A percentile compares a stretch with the other conserved stretches of the same genome.
These are phyloP conservation scores for Moricandia arvensis DNA, from an alignment of 345 rosid genomes.

Conservation along the genomic window DNA sequence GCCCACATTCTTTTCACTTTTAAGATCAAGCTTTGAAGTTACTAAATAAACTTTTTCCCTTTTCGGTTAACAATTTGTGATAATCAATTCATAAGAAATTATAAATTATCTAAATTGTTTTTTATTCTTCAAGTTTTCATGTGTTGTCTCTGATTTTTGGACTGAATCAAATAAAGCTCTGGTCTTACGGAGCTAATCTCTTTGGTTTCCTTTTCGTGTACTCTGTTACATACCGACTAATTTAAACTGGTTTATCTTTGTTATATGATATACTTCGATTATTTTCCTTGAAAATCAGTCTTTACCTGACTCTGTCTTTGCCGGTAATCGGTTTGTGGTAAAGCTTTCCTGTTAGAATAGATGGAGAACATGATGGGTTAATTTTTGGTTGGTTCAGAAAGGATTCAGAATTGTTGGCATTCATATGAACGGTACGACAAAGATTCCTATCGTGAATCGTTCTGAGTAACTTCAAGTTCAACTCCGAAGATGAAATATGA, in stretches of 20 bases:
- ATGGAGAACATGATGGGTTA: neutral
- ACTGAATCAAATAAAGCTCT: too few relatives aligned
- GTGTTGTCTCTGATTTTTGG: too few relatives aligned
- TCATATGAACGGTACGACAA: neutral
- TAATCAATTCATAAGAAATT: too few relatives aligned
- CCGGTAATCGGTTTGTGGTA: neutral
- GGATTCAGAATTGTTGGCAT: neutral
- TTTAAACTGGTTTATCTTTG: neutral
- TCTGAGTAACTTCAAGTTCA: neutral
- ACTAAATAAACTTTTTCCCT: too few relatives aligned
- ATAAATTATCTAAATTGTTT: too few relatives aligned
- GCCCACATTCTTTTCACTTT: too few relatives aligned
- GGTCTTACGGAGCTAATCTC: too few relatives aligned
- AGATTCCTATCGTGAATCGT: neutral
- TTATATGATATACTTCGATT: neutral
- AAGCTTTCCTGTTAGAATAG: neutral
- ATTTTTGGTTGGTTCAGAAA: neutral
- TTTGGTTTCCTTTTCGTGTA: conserved; percentile 32
- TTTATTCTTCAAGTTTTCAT: too few relatives aligned
- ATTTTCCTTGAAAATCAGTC: neutral
- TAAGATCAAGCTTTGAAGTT: too few relatives aligned
- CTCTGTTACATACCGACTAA: conserved; percentile 29
- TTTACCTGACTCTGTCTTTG: neutral
- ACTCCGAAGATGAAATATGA: neutral
- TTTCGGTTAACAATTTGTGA: too few relatives aligned